These are phyloP conservation scores for Sporopachydermia cereana DNA, from an alignment of 1,139 yeast genomes.

Conservation along the genomic window DNA sequence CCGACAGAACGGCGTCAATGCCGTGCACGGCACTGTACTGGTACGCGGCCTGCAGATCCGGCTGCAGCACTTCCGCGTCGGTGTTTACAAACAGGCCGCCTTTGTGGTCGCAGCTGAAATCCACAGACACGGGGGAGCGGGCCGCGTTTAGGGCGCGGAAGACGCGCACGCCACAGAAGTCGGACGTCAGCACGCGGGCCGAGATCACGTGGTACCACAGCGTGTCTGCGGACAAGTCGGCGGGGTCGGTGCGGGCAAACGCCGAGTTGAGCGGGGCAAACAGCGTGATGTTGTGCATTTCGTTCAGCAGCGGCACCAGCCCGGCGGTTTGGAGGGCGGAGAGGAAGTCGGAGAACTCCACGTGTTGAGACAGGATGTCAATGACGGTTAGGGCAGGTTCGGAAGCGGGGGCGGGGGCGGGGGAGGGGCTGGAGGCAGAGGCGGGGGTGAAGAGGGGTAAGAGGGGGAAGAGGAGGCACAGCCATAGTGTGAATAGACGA, in stretches of 20 bases:
- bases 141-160: not conserved
- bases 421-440: too few relatives aligned
- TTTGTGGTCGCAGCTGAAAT: slow-evolving; percentile 3
- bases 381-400: slow-evolving; percentile 37
- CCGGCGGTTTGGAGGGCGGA: slow-evolving; percentile 55
- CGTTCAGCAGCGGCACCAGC: slow-evolving; percentile 56
- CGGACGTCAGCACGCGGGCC: not conserved
- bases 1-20: slow-evolving; percentile 38
- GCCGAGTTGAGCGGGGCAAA: slow-evolving; percentile 86
- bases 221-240: slow-evolving; percentile 19
- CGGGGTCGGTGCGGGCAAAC: slow-evolving; percentile 29
- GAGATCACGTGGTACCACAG: slow-evolving; percentile 24
- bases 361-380: slow-evolving; percentile 64
- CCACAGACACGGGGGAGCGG: not conserved
- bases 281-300: slow-evolving; percentile 55
- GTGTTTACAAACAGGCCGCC: slow-evolving; percentile 29
- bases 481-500: too few relatives aligned
- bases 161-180: not conserved
- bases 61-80: slow-evolving; percentile 42
- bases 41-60: slow-evolving; percentile 53
- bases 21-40: slow-evolving; percentile 71
- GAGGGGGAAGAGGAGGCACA: too few relatives aligned
- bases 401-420: not conserved
- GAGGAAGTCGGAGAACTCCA: slow-evolving; percentile 62
- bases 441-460: too few relatives aligned